These are phyloP conservation scores for Nicotiana paniculata DNA, from an alignment of 257 asterid species.

Conservation along the genomic window DNA sequence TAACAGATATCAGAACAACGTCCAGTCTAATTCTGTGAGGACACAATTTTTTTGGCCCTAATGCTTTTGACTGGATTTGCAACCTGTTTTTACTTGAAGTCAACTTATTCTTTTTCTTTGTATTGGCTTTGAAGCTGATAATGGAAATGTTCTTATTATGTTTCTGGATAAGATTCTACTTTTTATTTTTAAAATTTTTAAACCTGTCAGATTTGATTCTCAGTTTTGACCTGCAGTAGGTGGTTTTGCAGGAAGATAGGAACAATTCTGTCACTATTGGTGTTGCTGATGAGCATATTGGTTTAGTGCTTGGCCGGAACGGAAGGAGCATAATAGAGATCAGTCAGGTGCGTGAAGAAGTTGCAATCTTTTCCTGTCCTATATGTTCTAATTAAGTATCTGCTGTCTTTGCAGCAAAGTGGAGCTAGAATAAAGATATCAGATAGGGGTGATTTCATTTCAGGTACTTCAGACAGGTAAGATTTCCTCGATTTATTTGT, in stretches of 20 bases:
- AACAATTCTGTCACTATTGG: slow-evolving; percentile 80
- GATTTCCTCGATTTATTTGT: neutral
- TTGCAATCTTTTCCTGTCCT: neutral
- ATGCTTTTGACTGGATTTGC: neutral
- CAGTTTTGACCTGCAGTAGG: neutral
- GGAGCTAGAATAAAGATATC: slow-evolving; percentile 95
- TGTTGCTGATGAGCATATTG: slow-evolving; percentile 79
- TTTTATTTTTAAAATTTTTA: neutral
- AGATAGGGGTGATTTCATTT: slow-evolving; percentile 89
- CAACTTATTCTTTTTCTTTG: neutral
- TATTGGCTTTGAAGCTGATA: neutral
- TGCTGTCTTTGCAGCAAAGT: slow-evolving; percentile 52
- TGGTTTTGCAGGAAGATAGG: slow-evolving; percentile 55
- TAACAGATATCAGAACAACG: slow-evolving; percentile 29
- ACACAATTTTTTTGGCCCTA: neutral
- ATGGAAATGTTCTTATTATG: neutral
- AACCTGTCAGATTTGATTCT: neutral
- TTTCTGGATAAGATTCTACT: neutral
- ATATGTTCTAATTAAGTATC: neutral
- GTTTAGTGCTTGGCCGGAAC: slow-evolving; percentile 87
- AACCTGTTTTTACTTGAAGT: neutral
- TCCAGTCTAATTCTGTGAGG: neutral
- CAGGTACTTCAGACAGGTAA: slow-evolving; percentile 87
- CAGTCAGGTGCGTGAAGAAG: slow-evolving; percentile 53
- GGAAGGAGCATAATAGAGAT: slow-evolving; percentile 84